phyloP scores from a whole-genome alignment of 176 grass and related monocot genomes.

The Alopecurus myosuroides region DNA sequence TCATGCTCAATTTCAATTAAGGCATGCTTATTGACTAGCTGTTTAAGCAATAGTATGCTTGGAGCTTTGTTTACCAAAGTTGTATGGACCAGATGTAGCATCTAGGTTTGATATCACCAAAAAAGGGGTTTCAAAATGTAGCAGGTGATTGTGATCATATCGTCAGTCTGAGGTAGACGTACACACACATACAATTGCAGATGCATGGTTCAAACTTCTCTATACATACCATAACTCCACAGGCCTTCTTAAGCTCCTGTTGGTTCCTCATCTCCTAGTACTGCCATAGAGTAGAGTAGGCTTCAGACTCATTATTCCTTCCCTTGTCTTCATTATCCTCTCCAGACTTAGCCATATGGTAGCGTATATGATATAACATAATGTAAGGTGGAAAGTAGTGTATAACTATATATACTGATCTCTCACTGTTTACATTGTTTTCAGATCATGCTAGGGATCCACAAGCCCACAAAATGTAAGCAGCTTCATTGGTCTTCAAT shows the following conservation, averaged over 20 bases:
- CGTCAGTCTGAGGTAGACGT: neutral
- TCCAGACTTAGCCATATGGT: constrained; percentile 19
- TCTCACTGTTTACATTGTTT: neutral
- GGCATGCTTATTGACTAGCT: neutral
- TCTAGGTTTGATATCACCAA: neutral
- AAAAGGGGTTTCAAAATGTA: neutral
- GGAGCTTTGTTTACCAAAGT: neutral
- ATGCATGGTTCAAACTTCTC: neutral
- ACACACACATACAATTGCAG: neutral
- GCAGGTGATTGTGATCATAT: neutral
- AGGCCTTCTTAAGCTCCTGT: constrained; percentile 30
- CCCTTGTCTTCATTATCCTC: constrained; percentile 36
- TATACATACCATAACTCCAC: constrained; percentile 38
- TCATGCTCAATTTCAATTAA: neutral
- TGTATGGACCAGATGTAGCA: neutral
- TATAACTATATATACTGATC: neutral
- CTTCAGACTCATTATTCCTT: constrained; percentile 39
- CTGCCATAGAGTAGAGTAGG: constrained; percentile 48
- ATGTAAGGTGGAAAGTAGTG: neutral
- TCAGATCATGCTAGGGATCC: neutral
- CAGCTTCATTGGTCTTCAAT: neutral
- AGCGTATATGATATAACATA: neutral
- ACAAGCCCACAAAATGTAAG: neutral
- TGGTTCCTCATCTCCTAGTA: constrained; percentile 40
- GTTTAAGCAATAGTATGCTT: neutral